These are phyloP conservation scores for Colletotrichum sp. DNA, from an alignment of 2,329 filamentous ascomycete species.

Conservation along the genomic window DNA sequence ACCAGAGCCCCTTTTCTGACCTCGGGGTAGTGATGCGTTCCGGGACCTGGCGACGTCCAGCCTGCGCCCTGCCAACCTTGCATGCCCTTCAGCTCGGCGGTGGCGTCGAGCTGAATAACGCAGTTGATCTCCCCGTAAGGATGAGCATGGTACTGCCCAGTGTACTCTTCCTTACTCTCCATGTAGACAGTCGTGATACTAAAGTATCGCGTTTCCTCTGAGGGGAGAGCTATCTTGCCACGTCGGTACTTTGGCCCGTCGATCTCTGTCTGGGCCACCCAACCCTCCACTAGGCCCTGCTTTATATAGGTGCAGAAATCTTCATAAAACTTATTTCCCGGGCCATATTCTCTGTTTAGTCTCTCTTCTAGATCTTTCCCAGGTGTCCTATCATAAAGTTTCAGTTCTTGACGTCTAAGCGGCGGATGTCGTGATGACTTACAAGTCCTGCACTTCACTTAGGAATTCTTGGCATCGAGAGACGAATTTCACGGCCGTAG, in stretches of 20 bases:
- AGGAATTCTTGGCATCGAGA: constrained; percentile 33
- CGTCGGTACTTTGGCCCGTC: constrained; percentile 52
- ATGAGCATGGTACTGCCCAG: constrained; percentile 55
- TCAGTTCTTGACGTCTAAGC: neutral
- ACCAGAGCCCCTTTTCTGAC: constrained; percentile 54
- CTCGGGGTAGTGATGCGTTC: constrained; percentile 62
- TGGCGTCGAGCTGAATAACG: constrained; percentile 53
- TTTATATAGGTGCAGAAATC: constrained; percentile 43
- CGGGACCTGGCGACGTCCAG: constrained; percentile 59
- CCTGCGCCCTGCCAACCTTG: constrained; percentile 60
- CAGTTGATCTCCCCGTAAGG: constrained; percentile 63
- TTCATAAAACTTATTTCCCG: constrained; percentile 46
- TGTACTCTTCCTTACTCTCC: constrained; percentile 51
- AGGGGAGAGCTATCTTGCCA: constrained; percentile 50
- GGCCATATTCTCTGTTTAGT: constrained; percentile 48
- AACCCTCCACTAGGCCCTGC: constrained; percentile 46
- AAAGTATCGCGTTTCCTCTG: constrained; percentile 52
- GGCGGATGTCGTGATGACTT: neutral
- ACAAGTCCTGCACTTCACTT: constrained; percentile 34
- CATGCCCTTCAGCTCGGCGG: constrained; percentile 59
- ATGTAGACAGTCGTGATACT: constrained; percentile 65
- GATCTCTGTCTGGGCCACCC: constrained; percentile 47
- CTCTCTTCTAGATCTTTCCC: constrained; percentile 47
- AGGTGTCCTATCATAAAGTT: constrained; percentile 38
- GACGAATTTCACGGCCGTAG: constrained; percentile 32